Evolutionary conservation across 495 filamentous ascomycete species (phyloP).

Genomic region (Neurospora sp.): DNA sequence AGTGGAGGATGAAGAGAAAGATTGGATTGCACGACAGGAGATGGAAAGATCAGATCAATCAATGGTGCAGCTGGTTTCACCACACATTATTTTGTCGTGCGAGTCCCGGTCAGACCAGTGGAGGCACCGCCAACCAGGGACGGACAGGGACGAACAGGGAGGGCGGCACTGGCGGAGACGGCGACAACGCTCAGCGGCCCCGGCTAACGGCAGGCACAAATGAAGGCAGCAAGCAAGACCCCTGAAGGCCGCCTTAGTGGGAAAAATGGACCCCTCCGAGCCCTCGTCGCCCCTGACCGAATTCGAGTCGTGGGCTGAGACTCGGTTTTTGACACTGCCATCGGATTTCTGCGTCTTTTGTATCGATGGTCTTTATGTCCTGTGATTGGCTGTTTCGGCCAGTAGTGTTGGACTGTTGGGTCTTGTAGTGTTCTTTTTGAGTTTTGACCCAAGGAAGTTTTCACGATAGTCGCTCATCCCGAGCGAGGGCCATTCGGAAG

Average conservation of each 20-base stretch:
- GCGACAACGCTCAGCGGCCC: background rate
- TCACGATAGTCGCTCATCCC: background rate
- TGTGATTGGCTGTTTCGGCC: background rate
- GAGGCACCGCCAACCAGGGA: background rate
- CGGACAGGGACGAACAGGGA: background rate
- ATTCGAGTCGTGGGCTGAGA: background rate
- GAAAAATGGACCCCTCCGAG: background rate
- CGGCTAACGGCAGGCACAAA: background rate
- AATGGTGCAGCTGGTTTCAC: background rate
- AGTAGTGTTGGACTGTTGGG: background rate
- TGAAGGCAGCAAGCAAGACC: background rate
- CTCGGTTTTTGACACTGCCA: background rate
- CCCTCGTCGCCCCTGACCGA: background rate
- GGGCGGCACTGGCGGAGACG: background rate
- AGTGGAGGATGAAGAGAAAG: background rate
- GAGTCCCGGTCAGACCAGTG: background rate
- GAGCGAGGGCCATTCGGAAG: background rate
- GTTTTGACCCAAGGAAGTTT: background rate
- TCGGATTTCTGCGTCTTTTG: background rate
- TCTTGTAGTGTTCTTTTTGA: background rate
- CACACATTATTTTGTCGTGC: background rate
- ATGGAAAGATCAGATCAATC: background rate
- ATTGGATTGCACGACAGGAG: background rate
- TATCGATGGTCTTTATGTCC: background rate
- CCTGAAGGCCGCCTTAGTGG: background rate